Base-by-base conservation (phyloP, 2,329 filamentous ascomycete genomes). In the Aciculosporium take region DNA sequence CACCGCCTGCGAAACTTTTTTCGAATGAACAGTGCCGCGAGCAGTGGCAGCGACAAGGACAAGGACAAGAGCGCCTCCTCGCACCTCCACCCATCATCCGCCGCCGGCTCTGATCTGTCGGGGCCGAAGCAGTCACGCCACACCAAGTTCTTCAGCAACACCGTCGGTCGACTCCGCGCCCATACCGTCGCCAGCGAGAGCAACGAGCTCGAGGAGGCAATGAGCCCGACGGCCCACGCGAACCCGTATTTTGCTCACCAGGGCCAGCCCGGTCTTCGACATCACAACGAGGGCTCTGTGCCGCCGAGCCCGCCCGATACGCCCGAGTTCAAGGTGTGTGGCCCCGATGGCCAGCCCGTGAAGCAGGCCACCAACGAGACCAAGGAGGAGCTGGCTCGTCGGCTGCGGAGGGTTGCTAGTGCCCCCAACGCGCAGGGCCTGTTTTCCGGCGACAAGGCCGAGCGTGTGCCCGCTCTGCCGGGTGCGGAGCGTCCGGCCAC, bases 181-280 rank as follows among this genome's bases (percentile, higher is more conserved):
- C 81, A 84, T 45, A 96, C 89, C 21, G 84, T 93, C 43, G 85
- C 85, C 51, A 94, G 87, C 63, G 89, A 95, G 64, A 88, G 88
- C 52, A 87, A 95, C 57, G 76, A 81, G 44, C 72, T 95, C 49
- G 89, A 95, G 51, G 88, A 95, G 61, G 71, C 76, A 46, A 72
- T 94, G 55, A 94, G 88, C 56, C 91, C 91, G 21, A 96, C 87
- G 4, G 89, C 88, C 39, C 79, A 89, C 56, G 89, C 87, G 49
- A 98, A 98, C 60, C 91, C 91, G 15, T 98, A 98, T 65, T 98
- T 96, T 62, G 84, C 80, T 50, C 91, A 96, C 59, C 91, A 98
- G 64, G 91, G 91, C 43, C 87, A 87, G 53, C 91, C 91, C 4
- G 84, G 85, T 49, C 69, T 96, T 53, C 81, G 89, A 57, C 91